Evolutionary conservation across 2,329 filamentous ascomycete species (phyloP), one percentile per base, ranked within the genome.

Genomic region (Daldinia sp.): DNA sequence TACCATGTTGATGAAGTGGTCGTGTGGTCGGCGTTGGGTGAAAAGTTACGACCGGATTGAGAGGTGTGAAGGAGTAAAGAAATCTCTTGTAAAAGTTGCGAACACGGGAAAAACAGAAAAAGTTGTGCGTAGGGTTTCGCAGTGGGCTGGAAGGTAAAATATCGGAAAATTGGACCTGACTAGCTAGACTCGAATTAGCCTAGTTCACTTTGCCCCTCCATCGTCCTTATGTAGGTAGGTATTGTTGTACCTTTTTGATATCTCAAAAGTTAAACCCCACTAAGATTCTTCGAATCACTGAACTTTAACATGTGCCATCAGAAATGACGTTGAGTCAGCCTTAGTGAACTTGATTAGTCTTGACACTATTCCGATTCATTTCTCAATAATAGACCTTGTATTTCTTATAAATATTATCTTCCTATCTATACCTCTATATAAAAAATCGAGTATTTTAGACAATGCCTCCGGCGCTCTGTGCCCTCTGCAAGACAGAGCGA

Each of bases 381-480:
- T 46, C n/a, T 56, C 39, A 18, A 56, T 28, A 20, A 35, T 35
- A 33, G 9, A 20, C 12, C 12, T 6, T 35, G 1, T 20, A 53
- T 35, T 1, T 53, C 35, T 12, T 20, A 30, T 6, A 23, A 39
- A 23, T 37, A 20, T 39, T 23, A 26, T 4, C 13, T 13, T n/a
- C 4, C 15, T 18, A 53, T 20, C 28, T 53, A 33, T 18, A 10
- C 9, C 26, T 4, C 15, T n/a, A 2, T 39, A 13, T n/a, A 15
- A 54, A 20, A 13, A n/a, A 28, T 10, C 15, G n/a, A 35, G 26
- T 53, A 1, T 10, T 35, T 2, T 23, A 39, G 33, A 62, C 64
- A 18, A 97, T 98, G 95, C 86, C 94, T 6, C 93, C 94, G 23
- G 86, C 88, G 20, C 82, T 87, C 23, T 99, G 96, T 79, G 89